phyloP scores from a whole-genome alignment of 2,329 filamentous ascomycete species.

The Dothiorella sarmentorum region DNA sequence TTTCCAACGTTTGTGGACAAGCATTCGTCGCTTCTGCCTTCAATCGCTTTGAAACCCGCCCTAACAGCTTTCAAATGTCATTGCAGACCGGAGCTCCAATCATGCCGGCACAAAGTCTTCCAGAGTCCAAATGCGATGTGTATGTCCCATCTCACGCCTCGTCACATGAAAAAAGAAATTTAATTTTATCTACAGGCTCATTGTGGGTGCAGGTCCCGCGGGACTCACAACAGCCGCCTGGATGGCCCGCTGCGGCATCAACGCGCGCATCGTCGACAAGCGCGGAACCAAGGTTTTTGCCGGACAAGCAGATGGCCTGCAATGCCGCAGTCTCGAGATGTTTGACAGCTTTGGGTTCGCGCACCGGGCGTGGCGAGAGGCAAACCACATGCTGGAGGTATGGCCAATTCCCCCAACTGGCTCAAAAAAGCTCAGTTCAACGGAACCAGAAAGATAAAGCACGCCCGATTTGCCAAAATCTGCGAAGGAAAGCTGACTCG shows the following conservation, averaged over 20 bases:
- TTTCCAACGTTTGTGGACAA: neutral
- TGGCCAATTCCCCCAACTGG: too few species aligned
- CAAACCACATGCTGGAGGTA: conserved; percentile 67
- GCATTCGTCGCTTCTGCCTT: neutral
- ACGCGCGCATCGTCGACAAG: conserved; percentile 42
- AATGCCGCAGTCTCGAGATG: conserved; percentile 43
- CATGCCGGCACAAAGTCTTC: conserved; percentile 25
- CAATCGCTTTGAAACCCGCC: too few species aligned
- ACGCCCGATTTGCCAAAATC: neutral
- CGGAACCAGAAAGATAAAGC: too few species aligned
- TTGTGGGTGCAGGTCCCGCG: conserved; percentile 40
- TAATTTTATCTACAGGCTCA: conserved; percentile 32
- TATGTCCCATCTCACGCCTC: conserved; percentile 21
- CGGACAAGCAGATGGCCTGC: conserved; percentile 43
- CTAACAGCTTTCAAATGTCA: too few species aligned
- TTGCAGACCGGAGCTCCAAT: neutral
- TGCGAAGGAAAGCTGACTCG: neutral
- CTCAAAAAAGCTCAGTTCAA: too few species aligned
- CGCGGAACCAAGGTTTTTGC: conserved; percentile 39
- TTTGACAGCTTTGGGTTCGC: conserved; percentile 64
- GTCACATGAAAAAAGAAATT: too few species aligned
- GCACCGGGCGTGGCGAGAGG: conserved; percentile 62
- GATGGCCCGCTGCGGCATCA: conserved; percentile 40
- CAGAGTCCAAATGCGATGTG: conserved; percentile 37
- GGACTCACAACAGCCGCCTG: conserved; percentile 42